A percentile compares a stretch with the other conserved stretches of the same genome.
Evolutionary conservation across 441 rosid species (phyloP).

Genomic region (Adansonia gregorii): DNA sequence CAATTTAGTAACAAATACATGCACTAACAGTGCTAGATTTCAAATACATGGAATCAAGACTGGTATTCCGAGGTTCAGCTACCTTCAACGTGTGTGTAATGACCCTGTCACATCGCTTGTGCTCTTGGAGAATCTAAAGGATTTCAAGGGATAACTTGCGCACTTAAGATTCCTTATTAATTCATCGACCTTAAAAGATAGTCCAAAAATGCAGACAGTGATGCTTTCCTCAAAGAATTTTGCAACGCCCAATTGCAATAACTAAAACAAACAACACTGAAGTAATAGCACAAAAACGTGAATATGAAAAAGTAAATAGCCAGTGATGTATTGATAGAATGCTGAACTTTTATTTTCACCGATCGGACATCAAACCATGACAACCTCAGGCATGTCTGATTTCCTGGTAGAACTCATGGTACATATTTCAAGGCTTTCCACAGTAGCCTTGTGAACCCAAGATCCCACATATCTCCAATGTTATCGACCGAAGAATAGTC

Average conservation of each 20-base stretch:
- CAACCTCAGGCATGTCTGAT: conserved; percentile 33
- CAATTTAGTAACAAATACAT: neutral
- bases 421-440: conserved; percentile 88
- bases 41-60: neutral
- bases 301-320: conserved; percentile 81
- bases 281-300: conserved; percentile 75
- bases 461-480: conserved; percentile 95
- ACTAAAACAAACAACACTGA: conserved; percentile 81
- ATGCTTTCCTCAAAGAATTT: conserved; percentile 77
- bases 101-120: conserved; percentile 79
- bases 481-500: conserved; percentile 88
- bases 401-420: conserved; percentile 33
- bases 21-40: neutral
- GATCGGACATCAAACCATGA: no score
- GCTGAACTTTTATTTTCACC: no score
- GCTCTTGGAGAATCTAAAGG: conserved; percentile 79
- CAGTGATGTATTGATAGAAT: conserved; percentile 20
- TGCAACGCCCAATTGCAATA: conserved; percentile 90
- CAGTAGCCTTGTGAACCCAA: conserved; percentile 98
- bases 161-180: conserved; percentile 50
- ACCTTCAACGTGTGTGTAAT: conserved; percentile 91
- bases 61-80: neutral
- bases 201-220: conserved; percentile 71
- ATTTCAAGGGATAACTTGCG: conserved; percentile 59
- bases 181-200: conserved; percentile 58